Evolutionary conservation across 2,329 filamentous ascomycete species (phyloP).

Genomic region (Aureobasidium zeae): DNA sequence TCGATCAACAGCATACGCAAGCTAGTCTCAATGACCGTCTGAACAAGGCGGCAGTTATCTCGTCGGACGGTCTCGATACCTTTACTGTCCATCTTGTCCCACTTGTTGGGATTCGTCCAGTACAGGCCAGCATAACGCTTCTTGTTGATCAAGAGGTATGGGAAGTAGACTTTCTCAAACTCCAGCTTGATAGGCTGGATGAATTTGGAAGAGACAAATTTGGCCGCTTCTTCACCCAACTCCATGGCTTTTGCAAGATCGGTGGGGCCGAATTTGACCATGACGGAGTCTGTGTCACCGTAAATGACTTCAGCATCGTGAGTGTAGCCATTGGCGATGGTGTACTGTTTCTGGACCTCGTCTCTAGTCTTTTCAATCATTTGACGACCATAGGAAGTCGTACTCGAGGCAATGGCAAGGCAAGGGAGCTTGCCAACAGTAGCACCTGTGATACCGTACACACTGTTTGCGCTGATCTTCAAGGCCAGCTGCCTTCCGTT

Average conservation of each 20-base stretch:
- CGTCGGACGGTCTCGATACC: constrained; percentile 96
- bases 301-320: constrained; percentile 97
- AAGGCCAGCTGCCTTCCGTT: constrained; percentile 94
- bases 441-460: constrained; percentile 93
- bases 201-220: constrained; percentile 84
- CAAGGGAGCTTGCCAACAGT: constrained; percentile 94
- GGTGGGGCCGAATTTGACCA: constrained; percentile 94
- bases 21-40: constrained; percentile 95
- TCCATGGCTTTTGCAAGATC: constrained; percentile 87
- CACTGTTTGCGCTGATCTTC: constrained; percentile 95
- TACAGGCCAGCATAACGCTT: constrained; percentile 97
- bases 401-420: constrained; percentile 89
- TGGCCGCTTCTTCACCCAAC: constrained; percentile 83
- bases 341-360: constrained; percentile 87
- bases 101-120: constrained; percentile 90
- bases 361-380: constrained; percentile 98
- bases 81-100: constrained; percentile 99
- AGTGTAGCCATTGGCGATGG: constrained; percentile 84
- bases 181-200: constrained; percentile 96
- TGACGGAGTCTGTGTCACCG: constrained; percentile 97
- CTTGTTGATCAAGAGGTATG: constrained; percentile 98
- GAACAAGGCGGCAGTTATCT: constrained; percentile 92
- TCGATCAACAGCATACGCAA: constrained; percentile 93
- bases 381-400: constrained; percentile 90
- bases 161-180: constrained; percentile 98